Percentiles rank a stretch among this genome's conserved stretches.
These are phyloP conservation scores for Lentinus polychrous DNA, from an alignment of 1,284 basidiomycete species.

Conservation along the genomic window DNA sequence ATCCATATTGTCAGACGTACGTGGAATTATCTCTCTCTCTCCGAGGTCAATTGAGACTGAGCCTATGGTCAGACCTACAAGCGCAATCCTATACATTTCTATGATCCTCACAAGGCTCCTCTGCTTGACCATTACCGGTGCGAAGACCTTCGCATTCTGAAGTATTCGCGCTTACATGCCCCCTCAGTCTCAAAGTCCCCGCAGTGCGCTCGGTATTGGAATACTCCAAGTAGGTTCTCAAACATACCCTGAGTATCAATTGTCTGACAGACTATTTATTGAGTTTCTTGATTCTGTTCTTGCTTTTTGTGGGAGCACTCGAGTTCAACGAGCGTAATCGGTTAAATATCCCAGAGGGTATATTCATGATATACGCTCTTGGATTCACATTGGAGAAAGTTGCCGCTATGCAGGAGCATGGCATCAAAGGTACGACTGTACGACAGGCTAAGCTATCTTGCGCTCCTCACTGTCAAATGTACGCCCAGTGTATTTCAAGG, in stretches of 20 bases:
- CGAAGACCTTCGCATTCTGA: conserved; percentile 11
- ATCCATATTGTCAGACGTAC: conserved; percentile 80
- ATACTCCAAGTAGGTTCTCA: conserved; percentile 60
- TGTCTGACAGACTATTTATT: not conserved
- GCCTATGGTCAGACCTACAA: conserved; percentile 74
- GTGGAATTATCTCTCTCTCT: conserved; percentile 20
- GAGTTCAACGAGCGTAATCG: conserved; percentile 59
- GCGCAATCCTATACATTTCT: conserved; percentile 85
- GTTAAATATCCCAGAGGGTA: conserved; percentile 59
- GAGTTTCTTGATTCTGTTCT: conserved; percentile 81
- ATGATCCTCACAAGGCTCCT: conserved; percentile 90
- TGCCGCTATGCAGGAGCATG: conserved; percentile 92
- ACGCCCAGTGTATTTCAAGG: conserved; percentile 66
- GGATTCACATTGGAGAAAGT: conserved; percentile 90
- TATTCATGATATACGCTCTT: conserved; percentile 81
- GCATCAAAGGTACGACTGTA: conserved; percentile 57
- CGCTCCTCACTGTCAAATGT: not conserved
- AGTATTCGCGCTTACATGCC: conserved; percentile 2
- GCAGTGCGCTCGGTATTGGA: conserved; percentile 86
- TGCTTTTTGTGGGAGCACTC: conserved; percentile 78
- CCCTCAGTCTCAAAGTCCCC: conserved; percentile 80
- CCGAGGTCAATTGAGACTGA: not conserved
- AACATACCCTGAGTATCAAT: not conserved
- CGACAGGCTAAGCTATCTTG: not conserved
- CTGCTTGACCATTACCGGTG: conserved; percentile 89